phyloP scores from a whole-genome alignment of 768 basidiomycete species.

The Leccinellum luteum region DNA sequence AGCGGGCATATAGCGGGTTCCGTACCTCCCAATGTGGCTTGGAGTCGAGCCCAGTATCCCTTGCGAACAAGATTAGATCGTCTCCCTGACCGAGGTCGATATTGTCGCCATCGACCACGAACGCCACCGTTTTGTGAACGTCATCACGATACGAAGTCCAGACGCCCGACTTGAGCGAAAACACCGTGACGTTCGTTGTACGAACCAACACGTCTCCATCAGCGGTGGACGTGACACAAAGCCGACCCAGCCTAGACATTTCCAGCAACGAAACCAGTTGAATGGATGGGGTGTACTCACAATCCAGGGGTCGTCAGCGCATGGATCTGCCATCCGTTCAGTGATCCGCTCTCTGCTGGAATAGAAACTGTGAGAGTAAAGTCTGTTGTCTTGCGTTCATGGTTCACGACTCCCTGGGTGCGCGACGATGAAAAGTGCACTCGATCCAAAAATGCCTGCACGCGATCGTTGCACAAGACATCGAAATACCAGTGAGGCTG shows the following conservation, averaged over 20 bases:
- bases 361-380: slow-evolving; percentile 76
- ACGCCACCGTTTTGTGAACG: neutral
- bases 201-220: slow-evolving; percentile 12
- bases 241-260: slow-evolving; percentile 17
- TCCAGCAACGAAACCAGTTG: neutral
- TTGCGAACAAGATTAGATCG: slow-evolving; percentile 11
- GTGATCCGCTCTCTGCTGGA: slow-evolving; percentile 65
- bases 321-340: slow-evolving; percentile 69
- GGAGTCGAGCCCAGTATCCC: neutral
- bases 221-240: slow-evolving; percentile 11
- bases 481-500: slow-evolving; percentile 70
- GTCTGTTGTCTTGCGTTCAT: neutral
- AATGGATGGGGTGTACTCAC: slow-evolving; percentile 35
- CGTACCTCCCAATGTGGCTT: slow-evolving; percentile 26
- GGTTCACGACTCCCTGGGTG: neutral
- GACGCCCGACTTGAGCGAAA: slow-evolving; percentile 18
- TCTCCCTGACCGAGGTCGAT: neutral
- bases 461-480: slow-evolving; percentile 53
- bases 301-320: slow-evolving; percentile 63
- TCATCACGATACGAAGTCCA: neutral
- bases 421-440: slow-evolving; percentile 13
- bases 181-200: slow-evolving; percentile 25
- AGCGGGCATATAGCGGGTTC: too few species aligned
- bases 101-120: slow-evolving; percentile 17
- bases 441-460: slow-evolving; percentile 54